phyloP scores from a whole-genome alignment of 139 green algal genomes.

The Chlamydomonas urium region DNA sequence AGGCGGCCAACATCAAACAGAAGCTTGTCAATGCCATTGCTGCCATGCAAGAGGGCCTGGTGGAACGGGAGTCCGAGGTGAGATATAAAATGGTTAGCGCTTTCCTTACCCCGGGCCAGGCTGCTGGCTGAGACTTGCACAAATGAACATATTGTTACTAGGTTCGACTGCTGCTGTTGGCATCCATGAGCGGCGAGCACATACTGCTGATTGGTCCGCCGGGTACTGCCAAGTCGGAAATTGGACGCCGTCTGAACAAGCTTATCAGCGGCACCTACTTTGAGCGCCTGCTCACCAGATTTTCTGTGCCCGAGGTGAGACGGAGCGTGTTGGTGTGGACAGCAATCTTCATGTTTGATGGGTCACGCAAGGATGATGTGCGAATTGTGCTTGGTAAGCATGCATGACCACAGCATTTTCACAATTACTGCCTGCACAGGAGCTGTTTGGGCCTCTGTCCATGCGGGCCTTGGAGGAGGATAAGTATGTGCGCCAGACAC shows the following conservation, averaged over 20 bases:
- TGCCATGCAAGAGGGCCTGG: slow-evolving; percentile 61
- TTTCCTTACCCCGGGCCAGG: too few relatives aligned
- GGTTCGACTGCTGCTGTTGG: slow-evolving; percentile 83
- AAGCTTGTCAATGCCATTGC: slow-evolving; percentile 51
- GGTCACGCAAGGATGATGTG: too few relatives aligned
- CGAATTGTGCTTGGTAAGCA: too few relatives aligned
- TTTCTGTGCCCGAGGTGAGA: slow-evolving; percentile 82
- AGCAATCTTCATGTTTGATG: too few relatives aligned
- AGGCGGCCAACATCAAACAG: background rate
- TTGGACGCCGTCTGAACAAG: slow-evolving; percentile 68
- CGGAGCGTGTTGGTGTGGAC: too few relatives aligned
- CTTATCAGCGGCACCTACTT: slow-evolving; percentile 76
- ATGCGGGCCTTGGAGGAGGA: slow-evolving; percentile 88
- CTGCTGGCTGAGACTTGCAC: too few relatives aligned
- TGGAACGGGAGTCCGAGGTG: slow-evolving; percentile 84
- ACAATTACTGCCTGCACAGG: slow-evolving; percentile 47
- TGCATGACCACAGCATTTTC: too few relatives aligned
- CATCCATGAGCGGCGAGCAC: slow-evolving; percentile 86
- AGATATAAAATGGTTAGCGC: too few relatives aligned
- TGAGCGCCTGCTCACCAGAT: slow-evolving; percentile 91
- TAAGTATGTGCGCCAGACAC: slow-evolving; percentile 79
- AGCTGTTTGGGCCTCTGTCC: slow-evolving; percentile 89
- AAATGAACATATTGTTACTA: slow-evolving; percentile 71
- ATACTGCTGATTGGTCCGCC: slow-evolving; percentile 78
- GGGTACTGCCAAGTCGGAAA: slow-evolving; percentile 88